Evolutionary conservation across 2,329 filamentous ascomycete species (phyloP), one percentile per base, ranked within the genome.

Genomic region (Orbilia javanica): DNA sequence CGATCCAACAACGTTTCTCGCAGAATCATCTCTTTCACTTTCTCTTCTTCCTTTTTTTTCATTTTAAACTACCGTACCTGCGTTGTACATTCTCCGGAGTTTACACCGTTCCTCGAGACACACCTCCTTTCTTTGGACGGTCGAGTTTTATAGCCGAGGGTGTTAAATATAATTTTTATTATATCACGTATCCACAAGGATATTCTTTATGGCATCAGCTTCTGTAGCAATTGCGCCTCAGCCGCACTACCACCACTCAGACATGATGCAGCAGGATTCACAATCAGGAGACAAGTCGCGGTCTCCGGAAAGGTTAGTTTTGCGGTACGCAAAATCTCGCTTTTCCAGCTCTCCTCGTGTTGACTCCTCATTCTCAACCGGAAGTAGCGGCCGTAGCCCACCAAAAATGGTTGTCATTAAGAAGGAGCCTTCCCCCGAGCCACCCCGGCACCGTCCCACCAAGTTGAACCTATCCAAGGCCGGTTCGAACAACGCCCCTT

Each of bases 381-480:
- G 55, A 72, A 72, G 44, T 55, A 79, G 67, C 62, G 69, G 67
- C 29, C 74, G 67, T 46, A 72, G 67, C 64, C 74, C 74, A 75
- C 92, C 93, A 46, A 94, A 93, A 85, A 96, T 97, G 79, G 88
- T 97, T 80, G 34, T 79, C 34, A 94, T 99, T 76, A 98, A 98
- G 87, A 97, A 97, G 85, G 96, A 99, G 84, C 94, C 94, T 48
- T 97, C 95, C 55, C 95, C 95, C 67, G 92, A 92, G 80, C 89
- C 96, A 72, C 84, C 85, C 82, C 89, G 92, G 64, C 93, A 93
- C 82, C 89, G 93, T 74, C 93, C 93, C 13, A 89, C 91, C 82
- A 91, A 90, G 82, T 88, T 96, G 72, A 92, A 96, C 84, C 88
- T 96, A 34, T 93, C 92, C 79, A 91, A 90, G 83, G 88, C 88